These are phyloP conservation scores for Tolypocladium capitatum DNA, from an alignment of 2,329 filamentous ascomycete species.

Conservation along the genomic window DNA sequence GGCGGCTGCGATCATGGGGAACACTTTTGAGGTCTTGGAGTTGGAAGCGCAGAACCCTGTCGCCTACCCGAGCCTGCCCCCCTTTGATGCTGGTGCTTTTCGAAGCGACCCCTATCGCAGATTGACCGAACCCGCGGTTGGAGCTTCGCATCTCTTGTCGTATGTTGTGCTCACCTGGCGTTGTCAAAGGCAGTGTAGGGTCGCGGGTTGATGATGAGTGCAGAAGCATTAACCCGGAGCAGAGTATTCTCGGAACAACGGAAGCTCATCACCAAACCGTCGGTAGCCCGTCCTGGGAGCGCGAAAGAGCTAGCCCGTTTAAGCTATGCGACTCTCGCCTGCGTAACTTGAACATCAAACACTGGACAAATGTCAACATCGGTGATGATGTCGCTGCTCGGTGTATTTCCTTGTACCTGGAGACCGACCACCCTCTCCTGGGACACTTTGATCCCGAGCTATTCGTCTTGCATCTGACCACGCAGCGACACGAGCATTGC, in stretches of 20 bases:
- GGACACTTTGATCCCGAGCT: conserved; percentile 21
- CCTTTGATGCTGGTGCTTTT: neutral
- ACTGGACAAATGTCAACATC: conserved; percentile 20
- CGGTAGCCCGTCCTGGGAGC: neutral
- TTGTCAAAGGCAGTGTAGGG: too few species aligned
- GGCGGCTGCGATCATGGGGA: neutral
- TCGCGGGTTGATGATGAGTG: too few species aligned
- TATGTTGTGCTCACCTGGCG: neutral
- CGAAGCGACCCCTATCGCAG: neutral
- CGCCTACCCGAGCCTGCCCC: conserved; percentile 7
- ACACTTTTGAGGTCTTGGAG: conserved; percentile 6
- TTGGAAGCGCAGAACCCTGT: conserved; percentile 12
- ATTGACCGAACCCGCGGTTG: neutral
- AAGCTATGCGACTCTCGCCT: conserved; percentile 15
- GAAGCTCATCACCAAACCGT: too few species aligned
- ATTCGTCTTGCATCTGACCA: conserved; percentile 19
- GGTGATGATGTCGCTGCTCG: conserved; percentile 14
- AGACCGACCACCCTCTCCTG: conserved; percentile 23
- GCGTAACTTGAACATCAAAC: conserved; percentile 10
- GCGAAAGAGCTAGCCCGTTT: neutral
- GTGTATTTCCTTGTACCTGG: conserved; percentile 21
- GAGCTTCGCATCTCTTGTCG: neutral
- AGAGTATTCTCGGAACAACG: too few species aligned
- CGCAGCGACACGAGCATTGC: conserved; percentile 12
- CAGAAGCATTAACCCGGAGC: too few species aligned